Base-by-base conservation (phyloP, 2,329 filamentous ascomycete species). In the Lasiodiplodia gonubiensis region DNA sequence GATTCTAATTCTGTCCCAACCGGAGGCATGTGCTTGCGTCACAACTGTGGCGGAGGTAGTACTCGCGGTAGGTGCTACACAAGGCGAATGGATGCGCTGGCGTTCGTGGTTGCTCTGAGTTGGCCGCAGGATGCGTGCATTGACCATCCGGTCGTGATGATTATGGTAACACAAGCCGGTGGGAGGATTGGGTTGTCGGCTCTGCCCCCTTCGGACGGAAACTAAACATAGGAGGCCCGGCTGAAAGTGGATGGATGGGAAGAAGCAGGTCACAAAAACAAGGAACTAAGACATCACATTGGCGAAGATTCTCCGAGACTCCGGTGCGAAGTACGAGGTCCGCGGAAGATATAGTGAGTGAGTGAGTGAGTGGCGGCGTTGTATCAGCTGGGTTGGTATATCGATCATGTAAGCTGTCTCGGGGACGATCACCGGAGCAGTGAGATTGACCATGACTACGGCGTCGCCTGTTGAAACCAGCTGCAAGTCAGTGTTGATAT, bases 381-480 rank as follows among this genome's bases (percentile, higher is more conserved):
- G 12, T 63, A 63, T 63, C 27, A 30, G 1, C 46, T 21, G 14
- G 59, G 46, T 16, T 37, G 46, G 46, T 63, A 63, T 63, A 63
- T 49, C 59, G 42, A n/a, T 14, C 6, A 51, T 63, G 59, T 51
- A n/a, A 25, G 46, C 46, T 23, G 59, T 51, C 59, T 63, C 49
- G 59, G 46, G 25, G n/a, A 18, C 57, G 57, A 49, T 21, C 57
- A n/a, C 57, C 57, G 46, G 18, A 37, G 57, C 25, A 14, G 37
- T 46, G 55, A 46, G 18, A 61, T 61, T 35, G 11, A 27, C 42
- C 42, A 51, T 63, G 59, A 37, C 59, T 30, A 63, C 49, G 42
- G 59, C 12, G 59, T 63, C 59, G 59, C 46, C 42, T 63, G 21
- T 33, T 63, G 59, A 63, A 63, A 63, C 59, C 59, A 63, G 42